Percentiles rank a stretch among this genome's conserved stretches.
phyloP scores from a whole-genome alignment of 2,329 filamentous ascomycete species.

The Gyromitra esculenta region DNA sequence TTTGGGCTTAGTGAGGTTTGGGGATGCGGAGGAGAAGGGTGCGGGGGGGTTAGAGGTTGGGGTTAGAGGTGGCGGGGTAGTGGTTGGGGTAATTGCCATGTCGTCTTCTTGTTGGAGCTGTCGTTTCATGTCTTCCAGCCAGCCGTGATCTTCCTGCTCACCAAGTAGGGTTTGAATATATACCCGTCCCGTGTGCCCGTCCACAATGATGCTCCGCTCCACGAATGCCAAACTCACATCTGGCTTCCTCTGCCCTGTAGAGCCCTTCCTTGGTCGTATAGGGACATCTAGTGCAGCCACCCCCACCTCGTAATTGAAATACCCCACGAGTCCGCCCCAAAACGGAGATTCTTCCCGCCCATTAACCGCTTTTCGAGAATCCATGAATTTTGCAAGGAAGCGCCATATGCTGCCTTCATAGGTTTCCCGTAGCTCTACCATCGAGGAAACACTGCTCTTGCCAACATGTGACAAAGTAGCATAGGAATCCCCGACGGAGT shows the following conservation, averaged over 20 bases:
- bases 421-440: constrained; percentile 22
- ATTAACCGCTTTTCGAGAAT: constrained; percentile 58
- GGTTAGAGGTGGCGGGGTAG: constrained; percentile 52
- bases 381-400: constrained; percentile 61
- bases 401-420: constrained; percentile 60
- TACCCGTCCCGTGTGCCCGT: constrained; percentile 71
- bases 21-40: background rate
- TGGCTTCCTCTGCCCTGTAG: constrained; percentile 64
- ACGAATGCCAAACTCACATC: constrained; percentile 82
- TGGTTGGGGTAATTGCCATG: constrained; percentile 55
- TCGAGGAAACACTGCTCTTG: background rate
- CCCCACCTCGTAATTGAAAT: constrained; percentile 84
- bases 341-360: constrained; percentile 68
- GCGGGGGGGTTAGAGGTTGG: background rate
- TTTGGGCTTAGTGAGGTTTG: constrained; percentile 11
- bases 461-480: constrained; percentile 58
- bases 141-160: constrained; percentile 61
- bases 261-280: constrained; percentile 57
- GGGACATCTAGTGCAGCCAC: constrained; percentile 69
- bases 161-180: constrained; percentile 74
- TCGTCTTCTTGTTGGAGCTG: constrained; percentile 58
- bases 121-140: constrained; percentile 63
- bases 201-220: constrained; percentile 78
- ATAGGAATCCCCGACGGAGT: constrained; percentile 65
- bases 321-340: constrained; percentile 85